phyloP scores from a whole-genome alignment of 495 filamentous ascomycete genomes.

The Bacidia gigantensis region DNA sequence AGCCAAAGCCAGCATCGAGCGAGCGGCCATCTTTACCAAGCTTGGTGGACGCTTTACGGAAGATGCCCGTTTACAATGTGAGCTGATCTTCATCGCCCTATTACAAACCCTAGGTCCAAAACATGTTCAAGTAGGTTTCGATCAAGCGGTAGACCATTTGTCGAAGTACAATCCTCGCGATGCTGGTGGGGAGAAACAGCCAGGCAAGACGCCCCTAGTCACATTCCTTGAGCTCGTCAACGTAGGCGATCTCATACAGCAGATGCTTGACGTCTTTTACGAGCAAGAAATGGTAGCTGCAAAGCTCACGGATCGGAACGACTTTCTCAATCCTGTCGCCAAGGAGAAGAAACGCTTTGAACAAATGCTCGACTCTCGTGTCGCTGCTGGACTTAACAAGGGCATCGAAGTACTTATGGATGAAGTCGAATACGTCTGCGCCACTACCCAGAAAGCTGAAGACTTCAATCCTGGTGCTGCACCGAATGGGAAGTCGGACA shows the following conservation, averaged over 20 bases:
- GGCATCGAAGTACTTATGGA: constrained; percentile 98
- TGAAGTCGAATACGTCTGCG: constrained; percentile 90
- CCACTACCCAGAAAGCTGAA: constrained; percentile 69
- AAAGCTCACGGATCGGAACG: constrained; percentile 77
- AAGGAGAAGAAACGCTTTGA: constrained; percentile 98
- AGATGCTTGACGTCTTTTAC: constrained; percentile 99
- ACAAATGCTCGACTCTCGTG: constrained; percentile 95
- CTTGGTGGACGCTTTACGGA: constrained; percentile 65
- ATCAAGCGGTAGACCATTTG: constrained; percentile 82
- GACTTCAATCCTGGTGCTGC: constrained; percentile 68
- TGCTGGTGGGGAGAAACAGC: constrained; percentile 25
- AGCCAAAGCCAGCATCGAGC: constrained; percentile 81
- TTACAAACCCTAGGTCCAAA: constrained; percentile 68
- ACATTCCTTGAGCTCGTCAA: constrained; percentile 97
- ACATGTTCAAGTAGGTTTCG: constrained; percentile 86
- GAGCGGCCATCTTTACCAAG: constrained; percentile 66
- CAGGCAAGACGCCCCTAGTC: constrained; percentile 78
- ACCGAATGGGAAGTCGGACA: constrained; percentile 29
- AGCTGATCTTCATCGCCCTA: constrained; percentile 72
- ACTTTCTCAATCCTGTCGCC: constrained; percentile 82
- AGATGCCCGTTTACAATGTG: constrained; percentile 81
- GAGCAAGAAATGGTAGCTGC: constrained; percentile 77
- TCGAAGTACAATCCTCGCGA: constrained; percentile 84
- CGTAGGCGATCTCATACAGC: constrained; percentile 92
- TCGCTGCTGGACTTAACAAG: constrained; percentile 89